Percentiles rank a stretch among this genome's conserved stretches.
phyloP scores from a whole-genome alignment of 495 filamentous ascomycete genomes.

The Polyplosphaeria fusca region DNA sequence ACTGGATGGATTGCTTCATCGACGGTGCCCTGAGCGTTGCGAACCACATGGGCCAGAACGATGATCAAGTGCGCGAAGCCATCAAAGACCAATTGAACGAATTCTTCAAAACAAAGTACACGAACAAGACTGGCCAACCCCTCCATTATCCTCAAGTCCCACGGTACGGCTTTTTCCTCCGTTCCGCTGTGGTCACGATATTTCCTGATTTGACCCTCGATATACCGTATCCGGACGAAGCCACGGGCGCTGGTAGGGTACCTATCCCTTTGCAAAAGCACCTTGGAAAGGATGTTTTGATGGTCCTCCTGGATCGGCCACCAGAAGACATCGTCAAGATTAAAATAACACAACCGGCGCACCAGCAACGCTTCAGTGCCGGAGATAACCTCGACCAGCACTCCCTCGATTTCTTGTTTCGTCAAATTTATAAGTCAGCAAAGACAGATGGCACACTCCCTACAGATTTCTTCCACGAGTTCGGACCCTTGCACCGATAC shows the following conservation, averaged over 20 bases:
- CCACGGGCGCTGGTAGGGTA: neutral
- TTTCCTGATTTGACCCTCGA: constrained; percentile 10
- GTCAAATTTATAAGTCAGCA: no score
- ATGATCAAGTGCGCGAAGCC: neutral
- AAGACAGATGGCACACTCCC: no score
- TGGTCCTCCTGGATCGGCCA: constrained; percentile 1
- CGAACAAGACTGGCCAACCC: no score
- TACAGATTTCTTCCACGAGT: no score
- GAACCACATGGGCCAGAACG: constrained; percentile 1
- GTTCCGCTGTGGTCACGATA: neutral
- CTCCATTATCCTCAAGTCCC: constrained; percentile 19
- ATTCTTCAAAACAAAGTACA: neutral
- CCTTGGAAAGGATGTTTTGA: neutral
- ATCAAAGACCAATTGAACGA: constrained; percentile 9
- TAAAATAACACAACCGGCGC: constrained; percentile 6
- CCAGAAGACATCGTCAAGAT: constrained; percentile 31
- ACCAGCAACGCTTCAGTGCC: constrained; percentile 22
- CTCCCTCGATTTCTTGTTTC: no score
- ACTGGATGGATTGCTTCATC: constrained; percentile 47
- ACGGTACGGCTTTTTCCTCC: constrained; percentile 11
- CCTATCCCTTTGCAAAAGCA: neutral
- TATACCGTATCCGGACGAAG: neutral
- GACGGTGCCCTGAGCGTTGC: constrained; percentile 46
- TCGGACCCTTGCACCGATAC: no score
- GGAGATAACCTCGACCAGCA: no score